Percentiles rank a stretch among this genome's conserved stretches.
Evolutionary conservation across 1,284 basidiomycete species (phyloP).

Genomic region (Boletus subluridellus): DNA sequence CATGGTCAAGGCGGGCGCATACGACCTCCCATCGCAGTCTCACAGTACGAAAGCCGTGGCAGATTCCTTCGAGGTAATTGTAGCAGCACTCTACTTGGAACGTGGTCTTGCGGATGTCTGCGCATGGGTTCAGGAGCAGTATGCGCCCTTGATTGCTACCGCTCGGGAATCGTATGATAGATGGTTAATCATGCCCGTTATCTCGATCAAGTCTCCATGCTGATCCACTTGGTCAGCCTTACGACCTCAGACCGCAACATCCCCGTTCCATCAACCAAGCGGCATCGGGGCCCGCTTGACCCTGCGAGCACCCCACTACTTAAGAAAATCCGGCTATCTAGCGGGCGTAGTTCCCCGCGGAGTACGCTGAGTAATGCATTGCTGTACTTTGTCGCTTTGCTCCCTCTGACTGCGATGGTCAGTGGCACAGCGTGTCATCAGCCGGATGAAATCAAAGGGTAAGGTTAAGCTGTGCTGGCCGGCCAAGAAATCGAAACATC

Average conservation of each 20-base stretch:
- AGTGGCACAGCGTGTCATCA: conserved; percentile 32
- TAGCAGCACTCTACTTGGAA: conserved; percentile 30
- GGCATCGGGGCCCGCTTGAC: background rate
- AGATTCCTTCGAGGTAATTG: conserved; percentile 34
- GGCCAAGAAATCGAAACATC: conserved; percentile 13
- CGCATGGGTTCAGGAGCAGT: conserved; percentile 32
- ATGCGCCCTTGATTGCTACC: conserved; percentile 24
- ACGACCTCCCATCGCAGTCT: conserved; percentile 21
- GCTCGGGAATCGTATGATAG: conserved; percentile 25
- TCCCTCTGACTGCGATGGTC: conserved; percentile 12
- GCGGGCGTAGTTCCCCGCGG: conserved; percentile 14
- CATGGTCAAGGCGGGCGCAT: conserved; percentile 30
- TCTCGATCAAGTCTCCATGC: background rate
- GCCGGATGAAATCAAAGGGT: conserved; percentile 30
- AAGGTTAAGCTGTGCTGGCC: conserved; percentile 25
- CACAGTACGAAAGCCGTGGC: conserved; percentile 26
- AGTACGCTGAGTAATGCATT: conserved; percentile 21
- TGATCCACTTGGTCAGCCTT: conserved; percentile 18
- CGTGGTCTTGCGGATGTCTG: conserved; percentile 29
- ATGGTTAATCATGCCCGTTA: conserved; percentile 4
- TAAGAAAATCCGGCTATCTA: conserved; percentile 26
- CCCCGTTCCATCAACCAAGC: conserved; percentile 14
- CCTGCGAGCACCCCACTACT: conserved; percentile 8
- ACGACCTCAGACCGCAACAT: background rate
- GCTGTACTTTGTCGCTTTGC: background rate